phyloP scores from a whole-genome alignment of 2,329 filamentous ascomycete genomes.

The Sclerotinia spermophila region DNA sequence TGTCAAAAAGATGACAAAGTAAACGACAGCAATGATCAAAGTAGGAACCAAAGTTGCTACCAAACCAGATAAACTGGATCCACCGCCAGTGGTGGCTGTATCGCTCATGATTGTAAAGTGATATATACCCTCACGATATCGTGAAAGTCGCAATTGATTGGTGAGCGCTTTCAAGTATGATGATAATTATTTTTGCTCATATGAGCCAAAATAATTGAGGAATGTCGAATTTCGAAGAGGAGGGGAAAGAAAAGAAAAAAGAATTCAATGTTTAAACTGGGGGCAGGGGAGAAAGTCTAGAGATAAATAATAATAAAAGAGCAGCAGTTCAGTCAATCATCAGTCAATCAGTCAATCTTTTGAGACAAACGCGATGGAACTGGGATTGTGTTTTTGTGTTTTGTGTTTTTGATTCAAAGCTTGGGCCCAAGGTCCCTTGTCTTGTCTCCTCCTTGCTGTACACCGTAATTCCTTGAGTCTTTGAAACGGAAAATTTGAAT shows the following conservation, averaged over 20 bases:
- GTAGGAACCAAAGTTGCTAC: slow-evolving; percentile 48
- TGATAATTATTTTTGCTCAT: slow-evolving; percentile 5
- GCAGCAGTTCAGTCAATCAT: too few relatives aligned
- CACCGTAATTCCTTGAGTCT: too few relatives aligned
- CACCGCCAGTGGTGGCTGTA: neutral
- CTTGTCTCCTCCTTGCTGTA: too few relatives aligned
- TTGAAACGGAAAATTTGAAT: neutral
- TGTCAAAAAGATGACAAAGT: slow-evolving; percentile 47
- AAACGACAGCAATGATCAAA: slow-evolving; percentile 43
- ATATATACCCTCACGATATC: neutral
- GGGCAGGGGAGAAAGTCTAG: neutral
- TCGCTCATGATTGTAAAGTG: neutral
- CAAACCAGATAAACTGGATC: slow-evolving; percentile 39
- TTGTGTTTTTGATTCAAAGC: neutral
- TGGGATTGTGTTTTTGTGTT: neutral
- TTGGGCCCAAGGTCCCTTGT: slow-evolving; percentile 1
- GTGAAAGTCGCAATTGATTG: neutral
- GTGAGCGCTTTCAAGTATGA: too few relatives aligned
- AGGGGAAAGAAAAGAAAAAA: neutral
- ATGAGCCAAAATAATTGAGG: slow-evolving; percentile 4
- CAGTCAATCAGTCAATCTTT: too few relatives aligned
- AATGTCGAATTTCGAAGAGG: neutral
- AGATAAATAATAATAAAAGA: neutral
- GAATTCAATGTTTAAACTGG: neutral
- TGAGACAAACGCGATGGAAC: neutral